Conservation (phyloP, 305 asterid genomes). For the Solanum hybrid region DNA sequence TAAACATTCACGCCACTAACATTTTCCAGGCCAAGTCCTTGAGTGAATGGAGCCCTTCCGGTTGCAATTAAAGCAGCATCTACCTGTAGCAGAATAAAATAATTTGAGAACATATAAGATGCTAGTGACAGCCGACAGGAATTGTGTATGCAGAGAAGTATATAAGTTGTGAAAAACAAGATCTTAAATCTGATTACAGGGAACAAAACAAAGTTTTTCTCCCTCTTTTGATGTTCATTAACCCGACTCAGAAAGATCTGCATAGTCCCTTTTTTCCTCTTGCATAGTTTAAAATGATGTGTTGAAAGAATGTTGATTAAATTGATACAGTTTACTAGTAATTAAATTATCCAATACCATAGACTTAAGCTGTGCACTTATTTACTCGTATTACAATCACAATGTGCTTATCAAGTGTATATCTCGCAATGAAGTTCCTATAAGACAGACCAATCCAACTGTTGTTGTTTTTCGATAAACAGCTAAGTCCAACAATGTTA, state of each 20-base stretch:
- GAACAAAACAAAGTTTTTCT: not conserved
- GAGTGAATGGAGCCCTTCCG: slow-evolving; percentile 92
- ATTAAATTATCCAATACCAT: not conserved
- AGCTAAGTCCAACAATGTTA: not conserved
- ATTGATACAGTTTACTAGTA: not conserved
- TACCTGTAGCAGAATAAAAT: slow-evolving; percentile 40
- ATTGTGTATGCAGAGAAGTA: not conserved
- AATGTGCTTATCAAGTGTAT: not conserved
- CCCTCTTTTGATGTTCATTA: not conserved
- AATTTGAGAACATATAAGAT: not conserved
- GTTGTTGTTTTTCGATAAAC: not conserved
- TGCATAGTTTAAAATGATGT: not conserved
- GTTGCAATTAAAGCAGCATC: slow-evolving; percentile 98
- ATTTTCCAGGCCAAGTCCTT: slow-evolving; percentile 93
- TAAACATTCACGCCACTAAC: slow-evolving; percentile 32
- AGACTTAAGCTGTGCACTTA: not conserved
- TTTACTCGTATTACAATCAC: not conserved
- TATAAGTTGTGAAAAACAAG: not conserved
- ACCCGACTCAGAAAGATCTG: not conserved
- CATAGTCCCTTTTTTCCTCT: not conserved
- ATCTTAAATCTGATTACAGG: not conserved
- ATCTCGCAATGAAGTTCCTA: not conserved
- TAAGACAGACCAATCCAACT: not conserved
- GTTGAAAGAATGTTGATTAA: not conserved
- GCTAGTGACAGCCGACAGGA: not conserved